Base-by-base conservation (phyloP, 768 basidiomycete species). In the Russula ochroleuca region DNA sequence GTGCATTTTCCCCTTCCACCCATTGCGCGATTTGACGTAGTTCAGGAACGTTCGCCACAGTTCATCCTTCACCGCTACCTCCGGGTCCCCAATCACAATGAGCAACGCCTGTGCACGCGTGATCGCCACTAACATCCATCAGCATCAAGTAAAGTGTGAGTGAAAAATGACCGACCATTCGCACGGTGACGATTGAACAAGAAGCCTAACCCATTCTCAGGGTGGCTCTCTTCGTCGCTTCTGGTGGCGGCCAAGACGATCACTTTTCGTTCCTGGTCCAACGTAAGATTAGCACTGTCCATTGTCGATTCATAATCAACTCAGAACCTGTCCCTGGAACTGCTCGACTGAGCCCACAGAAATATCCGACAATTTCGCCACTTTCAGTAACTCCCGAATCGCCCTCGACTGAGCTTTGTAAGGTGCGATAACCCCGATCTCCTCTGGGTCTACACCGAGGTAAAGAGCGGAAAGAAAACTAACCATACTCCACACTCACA, bases 31-130 rank as follows among this genome's bases (percentile, higher is more conserved):
- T 66, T 81, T 71, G 21, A 86, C 75, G 67, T 81, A 84, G 70
- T 84, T 83, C 61, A 87, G 70, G 77, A 87, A 86, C 0, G 70
- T 69, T 5, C 74, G 56, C 86, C 86, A 87, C 2, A 85, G 71
- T 0, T 80, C 82, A 67, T 86, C 84, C 35, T 86, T 76, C 4
- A 78, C 80, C 5, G 87, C 77, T 6, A 85, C 79, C 2, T 73
- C 71, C 0, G 85, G 83, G 68, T 87, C 81, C 1, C 86, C 86
- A 45, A 88, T 72, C 53, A 87, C 75, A 64, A 87, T 81, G 10
- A 88, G 78, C 4, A 87, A 75, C 0, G 85, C 81, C 70, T 86
- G 80, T 0, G 85, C 85, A 5, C 86, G 83, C 0, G 86, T 88
- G 11, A 88, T 72, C 4, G 86, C 84, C 41, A 88, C 86, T 87